Evolutionary conservation across 805 yeast species (phyloP).

Genomic region (Starmerella stellata): DNA sequence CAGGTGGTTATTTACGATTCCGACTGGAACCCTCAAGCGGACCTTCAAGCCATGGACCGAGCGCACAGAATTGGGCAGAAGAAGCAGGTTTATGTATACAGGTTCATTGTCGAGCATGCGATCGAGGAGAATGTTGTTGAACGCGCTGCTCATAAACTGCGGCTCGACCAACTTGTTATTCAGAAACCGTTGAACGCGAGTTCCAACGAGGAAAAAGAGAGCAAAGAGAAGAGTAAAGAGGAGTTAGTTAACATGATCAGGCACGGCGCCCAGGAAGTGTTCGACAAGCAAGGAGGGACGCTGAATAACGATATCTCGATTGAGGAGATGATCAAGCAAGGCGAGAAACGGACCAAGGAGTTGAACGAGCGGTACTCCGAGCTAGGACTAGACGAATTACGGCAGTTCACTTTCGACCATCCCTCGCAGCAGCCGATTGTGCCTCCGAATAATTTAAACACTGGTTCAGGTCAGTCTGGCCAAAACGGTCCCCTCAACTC

Average conservation of each 20-base stretch:
- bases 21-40: constrained; percentile 98
- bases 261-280: constrained; percentile 81
- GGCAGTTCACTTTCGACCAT: constrained; percentile 68
- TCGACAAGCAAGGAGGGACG: constrained; percentile 32
- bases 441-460: constrained; percentile 3
- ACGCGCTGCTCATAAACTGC: constrained; percentile 82
- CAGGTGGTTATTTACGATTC: constrained; percentile 76
- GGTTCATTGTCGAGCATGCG: constrained; percentile 91
- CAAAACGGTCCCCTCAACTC: too few species aligned
- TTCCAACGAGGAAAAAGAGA: constrained; percentile 22
- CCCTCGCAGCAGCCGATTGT: constrained; percentile 12
- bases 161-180: constrained; percentile 85
- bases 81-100: constrained; percentile 77
- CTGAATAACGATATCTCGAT: constrained; percentile 33
- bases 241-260: constrained; percentile 89
- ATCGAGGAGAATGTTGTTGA: constrained; percentile 92
- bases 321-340: constrained; percentile 60
- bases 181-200: constrained; percentile 46
- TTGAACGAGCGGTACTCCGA: constrained; percentile 67
- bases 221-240: constrained; percentile 35
- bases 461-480: too few species aligned
- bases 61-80: constrained; percentile 96
- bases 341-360: constrained; percentile 64
- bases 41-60: constrained; percentile 92
- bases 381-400: constrained; percentile 80